phyloP scores from a whole-genome alignment of 768 basidiomycete genomes.

The Russula foetens region DNA sequence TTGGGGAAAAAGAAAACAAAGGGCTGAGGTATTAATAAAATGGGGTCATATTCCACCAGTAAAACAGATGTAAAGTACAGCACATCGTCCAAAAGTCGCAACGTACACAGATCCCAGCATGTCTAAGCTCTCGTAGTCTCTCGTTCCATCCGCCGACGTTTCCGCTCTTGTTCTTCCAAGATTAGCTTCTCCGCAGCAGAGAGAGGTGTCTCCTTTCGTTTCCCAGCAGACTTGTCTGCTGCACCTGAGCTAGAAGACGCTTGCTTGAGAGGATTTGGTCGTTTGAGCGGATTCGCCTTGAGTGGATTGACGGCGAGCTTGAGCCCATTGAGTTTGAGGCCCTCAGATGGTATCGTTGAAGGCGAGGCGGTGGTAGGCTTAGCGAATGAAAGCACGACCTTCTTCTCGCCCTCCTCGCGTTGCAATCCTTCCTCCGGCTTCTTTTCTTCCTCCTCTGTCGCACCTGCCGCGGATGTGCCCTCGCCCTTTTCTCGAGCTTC shows the following conservation, averaged over 20 bases:
- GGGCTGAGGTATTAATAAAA: no score
- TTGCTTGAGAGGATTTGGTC: slow-evolving; percentile 66
- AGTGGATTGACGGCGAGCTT: slow-evolving; percentile 48
- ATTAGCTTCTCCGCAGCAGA: slow-evolving; percentile 83
- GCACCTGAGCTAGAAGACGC: slow-evolving; percentile 31
- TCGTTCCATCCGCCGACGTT: slow-evolving; percentile 67
- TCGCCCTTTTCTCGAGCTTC: slow-evolving; percentile 34
- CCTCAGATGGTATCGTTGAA: slow-evolving; percentile 27
- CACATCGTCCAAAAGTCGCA: no score
- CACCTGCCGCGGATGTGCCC: slow-evolving; percentile 25
- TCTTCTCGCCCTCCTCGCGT: slow-evolving; percentile 61
- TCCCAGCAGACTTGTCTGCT: slow-evolving; percentile 42
- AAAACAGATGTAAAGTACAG: no score
- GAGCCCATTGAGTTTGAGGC: slow-evolving; percentile 56
- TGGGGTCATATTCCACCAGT: no score
- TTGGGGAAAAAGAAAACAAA: no score
- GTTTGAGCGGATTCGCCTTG: slow-evolving; percentile 63
- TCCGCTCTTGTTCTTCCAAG: slow-evolving; percentile 85
- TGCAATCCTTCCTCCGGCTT: slow-evolving; percentile 54
- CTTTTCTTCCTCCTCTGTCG: slow-evolving; percentile 27
- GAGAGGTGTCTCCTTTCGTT: slow-evolving; percentile 53
- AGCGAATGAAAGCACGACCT: slow-evolving; percentile 65
- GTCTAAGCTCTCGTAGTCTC: slow-evolving; percentile 23
- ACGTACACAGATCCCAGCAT: slow-evolving; percentile 7
- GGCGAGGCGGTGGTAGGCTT: slow-evolving; percentile 37